These are phyloP conservation scores for Centella asiatica DNA, from an alignment of 129 eudicot species.

Conservation along the genomic window DNA sequence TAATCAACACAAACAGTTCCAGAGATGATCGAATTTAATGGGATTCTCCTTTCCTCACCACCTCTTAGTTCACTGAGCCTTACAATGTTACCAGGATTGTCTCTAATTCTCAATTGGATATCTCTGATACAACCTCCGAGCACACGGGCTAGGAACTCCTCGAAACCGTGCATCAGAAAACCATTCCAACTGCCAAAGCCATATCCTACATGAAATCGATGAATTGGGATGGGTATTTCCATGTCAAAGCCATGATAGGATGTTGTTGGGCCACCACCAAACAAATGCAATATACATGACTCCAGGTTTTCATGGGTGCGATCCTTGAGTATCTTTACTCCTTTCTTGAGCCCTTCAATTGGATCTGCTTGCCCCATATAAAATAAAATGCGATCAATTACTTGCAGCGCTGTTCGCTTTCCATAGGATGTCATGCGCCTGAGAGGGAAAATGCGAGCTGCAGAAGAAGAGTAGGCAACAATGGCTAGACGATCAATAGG, in stretches of 20 bases:
- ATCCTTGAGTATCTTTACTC: conserved; percentile 57
- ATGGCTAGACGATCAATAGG: conserved; percentile 80
- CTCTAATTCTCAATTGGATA: conserved; percentile 52
- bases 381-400: conserved; percentile 66
- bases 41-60: conserved; percentile 77
- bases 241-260: conserved; percentile 46
- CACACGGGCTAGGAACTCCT: conserved; percentile 56
- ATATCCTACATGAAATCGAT: conserved; percentile 70
- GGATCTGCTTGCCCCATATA: conserved; percentile 77
- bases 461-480: conserved; percentile 75
- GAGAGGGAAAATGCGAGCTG: conserved; percentile 76
- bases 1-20: conserved; percentile 52
- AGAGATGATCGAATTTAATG: conserved; percentile 27
- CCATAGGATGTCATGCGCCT: conserved; percentile 84
- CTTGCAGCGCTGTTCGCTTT: conserved; percentile 68
- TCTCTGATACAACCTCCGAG: conserved; percentile 68
- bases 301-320: conserved; percentile 61
- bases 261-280: conserved; percentile 61
- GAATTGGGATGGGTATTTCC: conserved; percentile 41
- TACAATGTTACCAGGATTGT: conserved; percentile 42
- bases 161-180: conserved; percentile 74
- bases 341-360: conserved; percentile 75
- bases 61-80: conserved; percentile 68
- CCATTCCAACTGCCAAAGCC: conserved; percentile 56
- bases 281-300: conserved; percentile 61